A percentile compares a stretch with the other conserved stretches of the same genome.
Conservation (phyloP, 139 green algal genomes). For the Trebouxia sp. region DNA sequence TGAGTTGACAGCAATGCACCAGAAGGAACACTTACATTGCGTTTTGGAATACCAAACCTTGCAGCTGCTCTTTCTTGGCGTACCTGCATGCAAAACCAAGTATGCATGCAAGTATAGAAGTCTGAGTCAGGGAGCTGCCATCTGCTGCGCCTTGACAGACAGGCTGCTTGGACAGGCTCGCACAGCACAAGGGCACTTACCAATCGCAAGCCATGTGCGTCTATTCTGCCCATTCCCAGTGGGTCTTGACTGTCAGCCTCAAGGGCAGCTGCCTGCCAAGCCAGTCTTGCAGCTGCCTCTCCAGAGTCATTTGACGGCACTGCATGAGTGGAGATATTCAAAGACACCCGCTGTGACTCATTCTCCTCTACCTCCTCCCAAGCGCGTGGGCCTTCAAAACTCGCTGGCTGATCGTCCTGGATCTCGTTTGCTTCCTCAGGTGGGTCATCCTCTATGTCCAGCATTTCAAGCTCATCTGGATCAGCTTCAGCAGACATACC, state of each 20-base stretch:
- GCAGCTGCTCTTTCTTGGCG: background rate
- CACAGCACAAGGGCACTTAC: conserved; percentile 24
- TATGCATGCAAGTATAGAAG: background rate
- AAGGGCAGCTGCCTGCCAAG: conserved; percentile 34
- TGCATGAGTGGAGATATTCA: conserved; percentile 37
- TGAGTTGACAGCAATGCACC: no score
- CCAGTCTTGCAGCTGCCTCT: conserved; percentile 28
- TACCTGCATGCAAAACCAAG: background rate
- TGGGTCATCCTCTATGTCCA: conserved; percentile 1
- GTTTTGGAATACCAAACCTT: background rate
- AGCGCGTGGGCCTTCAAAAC: conserved; percentile 27
- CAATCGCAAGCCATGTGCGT: conserved; percentile 38
- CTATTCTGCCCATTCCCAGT: conserved; percentile 53
- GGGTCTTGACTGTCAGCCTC: conserved; percentile 49
- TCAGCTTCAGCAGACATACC: background rate
- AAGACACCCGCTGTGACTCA: conserved; percentile 45
- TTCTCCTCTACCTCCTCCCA: conserved; percentile 41
- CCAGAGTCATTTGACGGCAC: conserved; percentile 34
- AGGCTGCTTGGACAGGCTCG: background rate
- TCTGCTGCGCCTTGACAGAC: no score
- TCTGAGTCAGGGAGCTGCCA: background rate
- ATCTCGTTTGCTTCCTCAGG: background rate
- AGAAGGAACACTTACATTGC: background rate
- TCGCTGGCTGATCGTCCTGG: background rate
- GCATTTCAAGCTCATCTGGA: background rate